Evolutionary conservation across 306 rosid species (phyloP), one percentile per base, ranked within the genome.

Genomic region (Morella rubra): DNA sequence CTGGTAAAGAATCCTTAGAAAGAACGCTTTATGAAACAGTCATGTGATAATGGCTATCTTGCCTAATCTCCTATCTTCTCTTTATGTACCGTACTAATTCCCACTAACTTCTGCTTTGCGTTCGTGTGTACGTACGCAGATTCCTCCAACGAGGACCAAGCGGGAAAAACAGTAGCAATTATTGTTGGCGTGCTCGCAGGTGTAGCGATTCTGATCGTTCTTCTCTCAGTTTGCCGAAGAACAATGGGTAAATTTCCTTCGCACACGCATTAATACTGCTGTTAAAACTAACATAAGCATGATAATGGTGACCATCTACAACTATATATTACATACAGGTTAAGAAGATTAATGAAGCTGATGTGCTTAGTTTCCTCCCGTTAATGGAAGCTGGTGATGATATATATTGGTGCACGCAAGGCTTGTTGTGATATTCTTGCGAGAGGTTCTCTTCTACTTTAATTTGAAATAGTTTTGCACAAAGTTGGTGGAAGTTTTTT

Each of bases 171-270:
- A 16, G 90, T 93, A 10, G 91, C 97, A 70, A 95, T 95, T 80
- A 87, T 95, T 51, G 90, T 92, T 56, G 97, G 99, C 9, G 87
- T 81, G 13, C 80, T 90, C 6, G 93, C 84, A 12, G 89, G 87
- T 24, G 77, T 95, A 59, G 97, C 96, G 19, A 75, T 95, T 84
- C 79, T 92, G 22, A 85, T 95, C 76, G 97, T 91, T 24, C 91
- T 95, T 74, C 99, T 95, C 82, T 95, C 90, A 44, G 81, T 95
- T 67, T 95, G 97, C 86, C 81, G 90, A 76, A 92, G 78, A 87
- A 81, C 92, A 79, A 88, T 86, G 77, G 86, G 92, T 92, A 85
- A 79, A 41, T 2, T 42, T 79, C 64, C 66, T 49, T 46, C 45
- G 11, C 66, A 50, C 58, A 37, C 19, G 42, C 8, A 18, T 60